Evolutionary conservation across 2,329 filamentous ascomycete species (phyloP), one percentile per base, ranked within the genome.

Genomic region (Aaosphaeria arxii): DNA sequence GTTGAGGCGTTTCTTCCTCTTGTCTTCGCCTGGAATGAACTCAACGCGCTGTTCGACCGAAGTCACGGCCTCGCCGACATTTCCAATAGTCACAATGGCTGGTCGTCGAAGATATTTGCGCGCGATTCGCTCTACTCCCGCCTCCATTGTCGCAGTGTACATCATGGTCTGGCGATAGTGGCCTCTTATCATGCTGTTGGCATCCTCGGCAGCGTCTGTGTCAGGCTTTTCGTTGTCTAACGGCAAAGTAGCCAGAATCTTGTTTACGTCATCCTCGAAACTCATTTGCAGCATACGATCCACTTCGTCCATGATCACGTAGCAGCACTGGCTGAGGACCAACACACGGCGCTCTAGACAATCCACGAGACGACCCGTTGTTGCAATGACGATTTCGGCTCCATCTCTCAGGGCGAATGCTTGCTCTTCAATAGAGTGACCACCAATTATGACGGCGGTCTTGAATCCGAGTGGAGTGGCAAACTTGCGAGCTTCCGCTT

Each of bases 211-310:
- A 45, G 89, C 89, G 9, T 97, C 92, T 0, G 83, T 88, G 70
- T 99, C 94, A 0, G 94, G 94, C 71, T 97, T 99, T 71, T 96
- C 89, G 71, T 99, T 97, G 43, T 81, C 80, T 6, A 96, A 89
- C 0, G 94, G 94, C 2, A 99, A 81, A 1, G 94, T 92, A 58
- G 96, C 91, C 41, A 99, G 84, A 60, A 99, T 99, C 72, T 95
- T 95, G 73, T 96, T 97, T 50, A 99, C 89, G 0, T 91, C 89
- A 63, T 97, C 94, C 73, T 99, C 94, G 68, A 99, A 99, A 41
- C 94, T 94, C 52, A 97, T 84, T 67, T 99, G 94, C 55, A 99
- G 95, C 94, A 99, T 99, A 47, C 92, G 88, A 74, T 99, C 94
- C 35, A 94, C 94, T 80, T 99, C 94, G 70, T 99, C 94, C 92